A percentile compares a stretch with the other conserved stretches of the same genome.
Evolutionary conservation across 169 alveolate genomes (phyloP).

Genomic region (Theileria parva): DNA sequence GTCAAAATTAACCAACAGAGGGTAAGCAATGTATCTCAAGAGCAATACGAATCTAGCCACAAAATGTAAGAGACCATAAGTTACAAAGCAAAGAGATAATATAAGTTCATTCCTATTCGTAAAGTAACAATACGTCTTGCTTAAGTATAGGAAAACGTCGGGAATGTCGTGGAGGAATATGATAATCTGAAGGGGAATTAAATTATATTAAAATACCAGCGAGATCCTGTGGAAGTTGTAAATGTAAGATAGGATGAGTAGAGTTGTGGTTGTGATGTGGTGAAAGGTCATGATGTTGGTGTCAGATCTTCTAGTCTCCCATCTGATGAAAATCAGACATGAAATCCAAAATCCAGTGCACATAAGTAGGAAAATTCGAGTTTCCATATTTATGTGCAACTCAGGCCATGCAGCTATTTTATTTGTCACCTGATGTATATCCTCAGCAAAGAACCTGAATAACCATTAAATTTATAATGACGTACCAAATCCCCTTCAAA

Average conservation of each 20-base stretch:
- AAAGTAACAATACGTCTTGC: conserved; percentile 63
- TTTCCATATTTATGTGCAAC: conserved; percentile 25
- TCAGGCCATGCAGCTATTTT: conserved; percentile 44
- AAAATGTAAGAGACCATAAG: conserved; percentile 54
- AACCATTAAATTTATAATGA: too few species aligned
- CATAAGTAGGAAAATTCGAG: conserved; percentile 22
- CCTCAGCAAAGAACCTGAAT: conserved; percentile 47
- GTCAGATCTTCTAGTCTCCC: conserved; percentile 69
- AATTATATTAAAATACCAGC: conserved; percentile 13
- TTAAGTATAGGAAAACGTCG: conserved; percentile 66
- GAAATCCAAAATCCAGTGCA: conserved; percentile 62
- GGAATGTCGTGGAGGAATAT: conserved; percentile 76
- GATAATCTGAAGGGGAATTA: conserved; percentile 25
- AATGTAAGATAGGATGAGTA: conserved; percentile 27
- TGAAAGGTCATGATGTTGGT: conserved; percentile 56
- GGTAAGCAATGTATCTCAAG: conserved; percentile 28
- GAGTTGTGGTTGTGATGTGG: conserved; percentile 51
- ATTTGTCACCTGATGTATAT: conserved; percentile 11
- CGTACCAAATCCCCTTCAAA: conserved; percentile 55
- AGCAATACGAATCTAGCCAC: conserved; percentile 38
- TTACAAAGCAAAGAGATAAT: conserved; percentile 1
- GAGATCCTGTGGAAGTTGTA: conserved; percentile 62
- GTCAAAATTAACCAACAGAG: conserved; percentile 41
- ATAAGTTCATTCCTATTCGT: neutral
- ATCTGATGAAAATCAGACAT: conserved; percentile 48